Evolutionary conservation across 495 filamentous ascomycete species (phyloP).

Genomic region (Oleoguttula mirabilis): DNA sequence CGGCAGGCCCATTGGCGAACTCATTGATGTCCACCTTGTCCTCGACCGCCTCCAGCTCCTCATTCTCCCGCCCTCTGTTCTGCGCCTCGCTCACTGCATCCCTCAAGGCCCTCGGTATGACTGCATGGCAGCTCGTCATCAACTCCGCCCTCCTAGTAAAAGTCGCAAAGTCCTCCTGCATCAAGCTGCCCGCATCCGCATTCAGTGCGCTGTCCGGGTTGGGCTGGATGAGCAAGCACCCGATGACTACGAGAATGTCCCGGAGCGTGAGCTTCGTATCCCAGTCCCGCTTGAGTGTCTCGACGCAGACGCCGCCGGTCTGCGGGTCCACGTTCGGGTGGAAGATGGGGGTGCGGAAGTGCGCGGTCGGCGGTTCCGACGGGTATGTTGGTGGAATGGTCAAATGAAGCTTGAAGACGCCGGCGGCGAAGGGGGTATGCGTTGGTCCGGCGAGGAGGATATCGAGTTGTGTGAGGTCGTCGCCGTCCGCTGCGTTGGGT

Average conservation of each 20-base stretch:
- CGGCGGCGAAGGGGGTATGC: conserved; percentile 50
- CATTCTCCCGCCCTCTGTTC: conserved; percentile 43
- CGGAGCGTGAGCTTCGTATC: conserved; percentile 45
- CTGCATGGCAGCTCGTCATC: conserved; percentile 57
- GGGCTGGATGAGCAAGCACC: conserved; percentile 58
- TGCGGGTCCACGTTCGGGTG: conserved; percentile 61
- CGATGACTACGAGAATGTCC: conserved; percentile 56
- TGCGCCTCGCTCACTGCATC: conserved; percentile 43
- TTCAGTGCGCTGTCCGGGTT: conserved; percentile 64
- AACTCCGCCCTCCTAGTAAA: conserved; percentile 51
- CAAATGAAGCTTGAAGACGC: conserved; percentile 50
- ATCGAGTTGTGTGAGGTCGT: conserved; percentile 50
- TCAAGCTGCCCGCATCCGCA: conserved; percentile 47
- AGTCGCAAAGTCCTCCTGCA: conserved; percentile 49
- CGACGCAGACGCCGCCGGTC: conserved; percentile 56
- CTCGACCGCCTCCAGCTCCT: conserved; percentile 1
- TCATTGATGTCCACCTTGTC: conserved; percentile 1
- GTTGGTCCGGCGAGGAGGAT: conserved; percentile 51
- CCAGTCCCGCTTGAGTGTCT: conserved; percentile 64
- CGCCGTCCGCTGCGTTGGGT: conserved; percentile 26
- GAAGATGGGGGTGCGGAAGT: conserved; percentile 57
- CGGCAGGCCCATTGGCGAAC: background rate
- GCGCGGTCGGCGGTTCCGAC: conserved; percentile 51
- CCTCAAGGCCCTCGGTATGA: conserved; percentile 33
- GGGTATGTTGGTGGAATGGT: conserved; percentile 56